A percentile compares a stretch with the other conserved stretches of the same genome.
These are phyloP conservation scores for Solanum hybrid DNA, from an alignment of 305 asterid species.

Conservation along the genomic window DNA sequence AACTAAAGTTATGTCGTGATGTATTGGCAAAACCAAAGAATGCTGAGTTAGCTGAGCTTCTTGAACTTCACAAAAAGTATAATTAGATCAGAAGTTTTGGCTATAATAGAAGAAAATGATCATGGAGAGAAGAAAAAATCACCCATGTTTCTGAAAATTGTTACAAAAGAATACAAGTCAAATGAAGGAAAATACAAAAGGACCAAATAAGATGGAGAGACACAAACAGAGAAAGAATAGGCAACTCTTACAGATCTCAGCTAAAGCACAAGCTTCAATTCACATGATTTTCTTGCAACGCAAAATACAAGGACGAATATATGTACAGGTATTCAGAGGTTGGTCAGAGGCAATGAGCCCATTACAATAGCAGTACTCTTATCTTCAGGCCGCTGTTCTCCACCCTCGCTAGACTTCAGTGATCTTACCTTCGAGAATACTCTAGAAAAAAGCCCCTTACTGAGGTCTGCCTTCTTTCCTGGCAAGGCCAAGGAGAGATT, in stretches of 20 bases:
- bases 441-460: constrained; percentile 46
- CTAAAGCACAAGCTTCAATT: not conserved
- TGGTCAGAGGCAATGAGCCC: constrained; percentile 59
- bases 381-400: constrained; percentile 26
- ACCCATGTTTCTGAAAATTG: not conserved
- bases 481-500: constrained; percentile 18
- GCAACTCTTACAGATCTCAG: not conserved
- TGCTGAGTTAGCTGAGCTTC: not conserved
- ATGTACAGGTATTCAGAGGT: constrained; percentile 17
- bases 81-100: not conserved
- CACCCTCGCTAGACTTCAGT: constrained; percentile 21
- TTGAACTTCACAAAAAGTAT: not conserved
- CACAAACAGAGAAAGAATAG: not conserved
- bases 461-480: constrained; percentile 27
- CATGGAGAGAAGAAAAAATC: not conserved
- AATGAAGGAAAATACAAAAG: not conserved
- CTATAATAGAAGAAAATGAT: not conserved
- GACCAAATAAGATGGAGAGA: not conserved
- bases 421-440: constrained; percentile 57
- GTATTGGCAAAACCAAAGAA: not conserved
- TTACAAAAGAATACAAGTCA: not conserved
- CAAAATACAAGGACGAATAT: not conserved
- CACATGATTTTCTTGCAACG: not conserved
- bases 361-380: constrained; percentile 45
- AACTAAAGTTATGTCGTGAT: not conserved